Conservation (phyloP, 2,329 filamentous ascomycete genomes). For the Camptophora hylomeconis region DNA sequence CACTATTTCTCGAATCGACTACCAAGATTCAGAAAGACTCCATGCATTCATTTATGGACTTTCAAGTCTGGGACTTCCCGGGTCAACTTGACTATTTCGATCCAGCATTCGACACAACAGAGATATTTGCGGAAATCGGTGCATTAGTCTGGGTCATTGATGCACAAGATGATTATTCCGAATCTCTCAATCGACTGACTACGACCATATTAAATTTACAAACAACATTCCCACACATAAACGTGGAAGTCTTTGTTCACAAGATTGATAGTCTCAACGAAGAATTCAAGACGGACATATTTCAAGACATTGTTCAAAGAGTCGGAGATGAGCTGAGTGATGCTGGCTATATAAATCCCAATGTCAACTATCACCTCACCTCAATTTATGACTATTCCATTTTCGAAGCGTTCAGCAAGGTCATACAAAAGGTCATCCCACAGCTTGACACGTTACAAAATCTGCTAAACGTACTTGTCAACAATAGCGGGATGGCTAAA, state of each 20-base stretch:
- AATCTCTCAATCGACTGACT: conserved; percentile 77
- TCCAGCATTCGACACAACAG: conserved; percentile 66
- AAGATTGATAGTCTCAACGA: conserved; percentile 97
- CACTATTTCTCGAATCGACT: conserved; percentile 88
- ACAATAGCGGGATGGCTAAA: conserved; percentile 91
- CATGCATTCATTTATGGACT: conserved; percentile 98
- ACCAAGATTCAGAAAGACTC: conserved; percentile 88
- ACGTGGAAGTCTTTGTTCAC: conserved; percentile 97
- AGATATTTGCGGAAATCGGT: conserved; percentile 87
- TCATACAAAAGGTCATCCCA: conserved; percentile 94
- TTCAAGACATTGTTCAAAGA: conserved; percentile 89
- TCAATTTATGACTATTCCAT: conserved; percentile 98
- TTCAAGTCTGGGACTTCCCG: conserved; percentile 95
- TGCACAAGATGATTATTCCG: conserved; percentile 93
- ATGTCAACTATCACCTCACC: conserved; percentile 88
- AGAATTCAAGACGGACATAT: conserved; percentile 91
- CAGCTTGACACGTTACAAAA: conserved; percentile 86
- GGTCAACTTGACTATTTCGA: conserved; percentile 90
- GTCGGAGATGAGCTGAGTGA: conserved; percentile 95
- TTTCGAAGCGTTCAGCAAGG: conserved; percentile 95
- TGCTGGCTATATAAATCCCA: conserved; percentile 81
- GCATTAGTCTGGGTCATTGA: conserved; percentile 98
- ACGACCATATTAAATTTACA: conserved; percentile 80
- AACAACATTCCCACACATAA: conserved; percentile 79
- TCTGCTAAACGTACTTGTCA: conserved; percentile 84